Percentiles rank a stretch among this genome's conserved stretches.
phyloP scores from a whole-genome alignment of 2,329 filamentous ascomycete species.

The Magnaporthiopsis poae region DNA sequence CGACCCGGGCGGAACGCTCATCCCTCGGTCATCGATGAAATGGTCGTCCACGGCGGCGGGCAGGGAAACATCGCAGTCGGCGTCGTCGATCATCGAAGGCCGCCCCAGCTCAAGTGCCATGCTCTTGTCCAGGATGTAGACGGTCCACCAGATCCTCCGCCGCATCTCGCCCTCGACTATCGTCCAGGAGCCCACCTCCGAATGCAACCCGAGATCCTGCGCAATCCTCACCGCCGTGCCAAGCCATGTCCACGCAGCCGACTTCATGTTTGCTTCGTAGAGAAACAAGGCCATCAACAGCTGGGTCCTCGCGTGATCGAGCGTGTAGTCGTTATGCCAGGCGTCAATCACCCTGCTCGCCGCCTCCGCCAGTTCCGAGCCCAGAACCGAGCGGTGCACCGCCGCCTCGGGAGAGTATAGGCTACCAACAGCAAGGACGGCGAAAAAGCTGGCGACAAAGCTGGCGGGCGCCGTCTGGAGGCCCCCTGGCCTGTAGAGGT shows the following conservation, averaged over 20 bases:
- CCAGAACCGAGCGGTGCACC: conserved; percentile 40
- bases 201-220: conserved; percentile 74
- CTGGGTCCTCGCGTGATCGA: conserved; percentile 65
- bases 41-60: conserved; percentile 76
- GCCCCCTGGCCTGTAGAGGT: conserved; percentile 58
- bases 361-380: conserved; percentile 59
- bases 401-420: conserved; percentile 56
- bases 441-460: conserved; percentile 74
- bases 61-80: conserved; percentile 75
- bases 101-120: conserved; percentile 71
- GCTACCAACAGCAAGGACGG: conserved; percentile 71
- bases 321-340: conserved; percentile 67
- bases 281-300: conserved; percentile 70
- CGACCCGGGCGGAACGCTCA: conserved; percentile 39
- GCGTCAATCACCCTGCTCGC: conserved; percentile 63
- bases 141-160: conserved; percentile 82
- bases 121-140: conserved; percentile 79
- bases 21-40: conserved; percentile 53
- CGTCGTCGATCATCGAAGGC: conserved; percentile 73
- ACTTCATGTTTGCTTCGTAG: conserved; percentile 76
- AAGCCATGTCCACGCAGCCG: conserved; percentile 77
- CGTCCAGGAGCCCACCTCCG: conserved; percentile 63
- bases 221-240: conserved; percentile 69
- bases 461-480: conserved; percentile 52
- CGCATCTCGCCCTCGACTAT: conserved; percentile 77